These are phyloP conservation scores for Cylindrotheca closterium DNA, from an alignment of 108 stramenopile species.

Conservation along the genomic window DNA sequence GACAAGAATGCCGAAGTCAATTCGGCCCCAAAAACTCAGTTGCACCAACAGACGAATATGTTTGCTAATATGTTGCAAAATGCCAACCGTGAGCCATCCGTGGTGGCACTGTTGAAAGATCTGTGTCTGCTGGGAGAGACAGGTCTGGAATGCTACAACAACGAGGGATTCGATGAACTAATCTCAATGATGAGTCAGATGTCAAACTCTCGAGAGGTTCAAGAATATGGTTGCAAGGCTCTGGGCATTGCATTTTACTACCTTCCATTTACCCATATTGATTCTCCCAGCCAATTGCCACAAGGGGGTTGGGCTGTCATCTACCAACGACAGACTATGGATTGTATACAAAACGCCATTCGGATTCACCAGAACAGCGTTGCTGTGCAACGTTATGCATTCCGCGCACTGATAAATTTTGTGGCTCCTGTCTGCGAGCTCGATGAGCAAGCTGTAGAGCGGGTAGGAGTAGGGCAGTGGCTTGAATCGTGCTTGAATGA, in stretches of 20 bases:
- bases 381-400: slow-evolving; percentile 12
- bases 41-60: slow-evolving; percentile 15
- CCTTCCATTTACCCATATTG: slow-evolving; percentile 8
- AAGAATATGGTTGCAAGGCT: slow-evolving; percentile 15
- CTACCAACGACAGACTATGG: slow-evolving; percentile 6
- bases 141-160: slow-evolving; percentile 6
- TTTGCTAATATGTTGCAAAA: slow-evolving; percentile 18
- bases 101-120: slow-evolving; percentile 11
- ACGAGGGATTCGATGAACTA: slow-evolving; percentile 12
- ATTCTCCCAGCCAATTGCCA: slow-evolving; percentile 2
- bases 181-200: slow-evolving; percentile 10
- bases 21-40: too few relatives aligned
- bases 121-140: slow-evolving; percentile 1
- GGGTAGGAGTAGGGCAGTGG: slow-evolving; percentile 1
- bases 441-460: background rate
- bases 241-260: slow-evolving; percentile 20
- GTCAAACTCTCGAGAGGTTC: slow-evolving; percentile 11
- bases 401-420: slow-evolving; percentile 17
- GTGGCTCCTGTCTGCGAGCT: slow-evolving; percentile 1
- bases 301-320: slow-evolving; percentile 19
- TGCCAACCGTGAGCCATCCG: background rate
- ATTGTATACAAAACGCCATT: slow-evolving; percentile 10
- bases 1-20: slow-evolving; percentile 1
- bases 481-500: background rate
- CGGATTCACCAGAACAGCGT: slow-evolving; percentile 1